Conservation (phyloP, 176 grass and related monocot genomes). For the Saccharum officinarum region DNA sequence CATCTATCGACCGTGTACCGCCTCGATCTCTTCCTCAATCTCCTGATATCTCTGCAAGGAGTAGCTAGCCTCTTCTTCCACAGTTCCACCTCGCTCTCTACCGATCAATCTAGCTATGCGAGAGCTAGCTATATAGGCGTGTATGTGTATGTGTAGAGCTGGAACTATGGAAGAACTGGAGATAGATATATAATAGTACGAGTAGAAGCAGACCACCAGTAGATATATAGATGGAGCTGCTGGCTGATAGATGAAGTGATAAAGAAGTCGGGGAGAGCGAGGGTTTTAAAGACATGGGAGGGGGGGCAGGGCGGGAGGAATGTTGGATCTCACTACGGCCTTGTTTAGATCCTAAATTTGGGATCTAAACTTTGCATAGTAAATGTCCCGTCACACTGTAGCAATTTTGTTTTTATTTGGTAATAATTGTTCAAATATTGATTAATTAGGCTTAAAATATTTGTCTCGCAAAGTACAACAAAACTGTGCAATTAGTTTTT, state of each 20-base stretch:
- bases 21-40: neutral
- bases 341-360: too few relatives aligned
- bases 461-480: too few relatives aligned
- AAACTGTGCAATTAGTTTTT: too few relatives aligned
- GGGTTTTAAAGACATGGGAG: constrained; percentile 51
- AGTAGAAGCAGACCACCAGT: too few relatives aligned
- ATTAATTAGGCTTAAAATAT: too few relatives aligned
- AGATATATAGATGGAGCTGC: neutral
- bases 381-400: too few relatives aligned
- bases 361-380: too few relatives aligned
- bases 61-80: neutral
- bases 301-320: constrained; percentile 29
- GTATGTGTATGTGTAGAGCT: constrained; percentile 4
- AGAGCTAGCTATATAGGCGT: neutral
- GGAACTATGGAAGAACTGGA: neutral
- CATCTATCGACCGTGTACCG: constrained; percentile 21
- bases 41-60: neutral
- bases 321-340: constrained; percentile 70
- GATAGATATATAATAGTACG: neutral
- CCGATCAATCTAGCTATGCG: neutral
- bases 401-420: too few relatives aligned
- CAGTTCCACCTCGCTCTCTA: neutral
- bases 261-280: constrained; percentile 53
- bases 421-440: too few relatives aligned
- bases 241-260: constrained; percentile 3